Conservation (phyloP, 2,329 filamentous ascomycete genomes). For the Colletotrichum simmondsii region DNA sequence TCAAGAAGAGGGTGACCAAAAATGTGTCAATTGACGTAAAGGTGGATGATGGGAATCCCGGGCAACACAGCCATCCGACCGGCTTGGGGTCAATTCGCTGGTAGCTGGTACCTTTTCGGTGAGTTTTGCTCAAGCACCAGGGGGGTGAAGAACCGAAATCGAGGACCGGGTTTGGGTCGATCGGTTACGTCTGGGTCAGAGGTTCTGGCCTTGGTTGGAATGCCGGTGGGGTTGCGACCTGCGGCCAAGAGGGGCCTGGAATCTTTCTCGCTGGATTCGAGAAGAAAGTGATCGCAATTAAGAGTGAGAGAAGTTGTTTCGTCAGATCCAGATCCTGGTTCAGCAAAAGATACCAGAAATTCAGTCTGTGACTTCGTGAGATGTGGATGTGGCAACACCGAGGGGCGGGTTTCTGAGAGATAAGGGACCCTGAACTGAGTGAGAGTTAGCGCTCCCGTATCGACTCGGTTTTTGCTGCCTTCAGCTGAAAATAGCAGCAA, state of each 20-base stretch:
- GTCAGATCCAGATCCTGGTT: neutral
- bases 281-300: neutral
- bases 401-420: constrained; percentile 29
- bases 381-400: constrained; percentile 27
- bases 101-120: neutral
- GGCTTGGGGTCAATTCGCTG: constrained; percentile 22
- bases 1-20: constrained; percentile 7
- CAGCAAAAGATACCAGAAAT: neutral
- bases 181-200: neutral
- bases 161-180: neutral
- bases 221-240: neutral
- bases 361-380: neutral
- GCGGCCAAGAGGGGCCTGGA: neutral
- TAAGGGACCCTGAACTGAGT: constrained; percentile 31
- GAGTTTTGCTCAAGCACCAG: neutral
- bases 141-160: neutral
- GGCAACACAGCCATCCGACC: constrained; percentile 37
- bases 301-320: neutral
- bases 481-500: constrained; percentile 34
- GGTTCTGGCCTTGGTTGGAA: neutral
- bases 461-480: constrained; percentile 1
- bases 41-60: constrained; percentile 27
- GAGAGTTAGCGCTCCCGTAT: neutral
- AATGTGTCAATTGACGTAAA: constrained; percentile 34
- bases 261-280: constrained; percentile 3